These are phyloP conservation scores for Rauvolfia tetraphylla DNA, from an alignment of 257 asterid species.

Conservation along the genomic window DNA sequence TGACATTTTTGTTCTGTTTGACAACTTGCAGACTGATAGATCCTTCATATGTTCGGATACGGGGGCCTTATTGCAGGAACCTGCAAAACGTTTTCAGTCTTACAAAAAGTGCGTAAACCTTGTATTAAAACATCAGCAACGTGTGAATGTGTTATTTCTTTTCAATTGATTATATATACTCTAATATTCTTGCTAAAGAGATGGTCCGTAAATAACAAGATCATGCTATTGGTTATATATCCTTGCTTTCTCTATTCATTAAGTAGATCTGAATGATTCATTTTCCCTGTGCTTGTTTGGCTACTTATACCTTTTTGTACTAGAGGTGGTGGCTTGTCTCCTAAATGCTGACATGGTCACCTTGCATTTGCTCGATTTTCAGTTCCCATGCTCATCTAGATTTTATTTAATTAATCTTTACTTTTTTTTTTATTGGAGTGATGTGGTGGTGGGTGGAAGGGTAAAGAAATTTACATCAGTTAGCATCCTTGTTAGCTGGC, in stretches of 20 bases:
- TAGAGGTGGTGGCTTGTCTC: neutral
- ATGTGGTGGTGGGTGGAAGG: neutral
- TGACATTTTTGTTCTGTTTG: neutral
- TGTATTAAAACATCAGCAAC: neutral
- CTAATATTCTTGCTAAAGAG: neutral
- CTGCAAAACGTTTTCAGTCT: constrained; percentile 62
- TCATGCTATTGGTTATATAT: neutral
- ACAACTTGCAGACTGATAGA: constrained; percentile 65
- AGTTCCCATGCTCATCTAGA: neutral
- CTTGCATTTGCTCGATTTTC: neutral
- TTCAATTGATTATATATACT: neutral
- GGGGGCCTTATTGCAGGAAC: constrained; percentile 76
- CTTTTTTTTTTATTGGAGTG: neutral
- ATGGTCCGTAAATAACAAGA: neutral
- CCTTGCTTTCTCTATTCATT: neutral
- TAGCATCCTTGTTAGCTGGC: neutral
- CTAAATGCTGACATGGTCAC: neutral
- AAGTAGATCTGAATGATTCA: neutral
- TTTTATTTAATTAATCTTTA: too few relatives aligned
- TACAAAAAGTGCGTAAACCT: constrained; percentile 56
- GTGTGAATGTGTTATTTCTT: neutral
- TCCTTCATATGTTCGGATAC: constrained; percentile 87
- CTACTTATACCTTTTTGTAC: neutral
- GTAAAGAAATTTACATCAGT: neutral
- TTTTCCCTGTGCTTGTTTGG: neutral